Evolutionary conservation across 768 basidiomycete genomes (phyloP).

Genomic region (Gloeostereum incarnatum): DNA sequence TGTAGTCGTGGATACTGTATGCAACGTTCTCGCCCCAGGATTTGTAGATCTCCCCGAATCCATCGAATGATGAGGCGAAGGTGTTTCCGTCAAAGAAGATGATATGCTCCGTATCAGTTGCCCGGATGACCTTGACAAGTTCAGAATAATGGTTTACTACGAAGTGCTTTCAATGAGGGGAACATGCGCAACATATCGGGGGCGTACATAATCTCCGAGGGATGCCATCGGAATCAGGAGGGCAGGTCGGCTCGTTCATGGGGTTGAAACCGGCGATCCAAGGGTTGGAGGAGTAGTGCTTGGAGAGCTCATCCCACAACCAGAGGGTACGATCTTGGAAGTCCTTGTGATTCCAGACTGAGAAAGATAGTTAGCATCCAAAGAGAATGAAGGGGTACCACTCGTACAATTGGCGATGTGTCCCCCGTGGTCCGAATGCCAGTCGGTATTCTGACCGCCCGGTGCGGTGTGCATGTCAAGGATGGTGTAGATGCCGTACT

Average conservation of each 20-base stretch:
- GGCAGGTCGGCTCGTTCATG: constrained; percentile 51
- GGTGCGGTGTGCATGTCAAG: constrained; percentile 52
- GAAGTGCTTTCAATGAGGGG: too few species aligned
- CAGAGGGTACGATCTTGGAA: constrained; percentile 49
- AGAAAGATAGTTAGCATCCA: too few species aligned
- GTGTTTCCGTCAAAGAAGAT: constrained; percentile 57
- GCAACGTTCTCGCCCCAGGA: constrained; percentile 37
- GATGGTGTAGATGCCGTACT: constrained; percentile 46
- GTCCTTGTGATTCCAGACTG: constrained; percentile 56
- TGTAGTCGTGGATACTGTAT: constrained; percentile 50
- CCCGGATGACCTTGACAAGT: constrained; percentile 41
- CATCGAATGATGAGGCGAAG: constrained; percentile 45
- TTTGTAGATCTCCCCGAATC: constrained; percentile 31
- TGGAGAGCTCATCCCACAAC: constrained; percentile 49
- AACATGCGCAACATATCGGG: too few species aligned
- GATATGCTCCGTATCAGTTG: constrained; percentile 41
- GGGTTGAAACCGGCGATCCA: constrained; percentile 61
- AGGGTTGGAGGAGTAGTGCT: constrained; percentile 42
- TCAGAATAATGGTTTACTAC: too few species aligned
- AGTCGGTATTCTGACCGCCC: constrained; percentile 42
- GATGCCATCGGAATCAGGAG: constrained; percentile 30
- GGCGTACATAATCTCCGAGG: too few species aligned
- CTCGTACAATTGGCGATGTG: constrained; percentile 35
- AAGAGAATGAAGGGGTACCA: too few species aligned
- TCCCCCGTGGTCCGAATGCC: constrained; percentile 45